These are phyloP conservation scores for Starmerella sp. DNA, from an alignment of 805 yeast species.

Conservation along the genomic window DNA sequence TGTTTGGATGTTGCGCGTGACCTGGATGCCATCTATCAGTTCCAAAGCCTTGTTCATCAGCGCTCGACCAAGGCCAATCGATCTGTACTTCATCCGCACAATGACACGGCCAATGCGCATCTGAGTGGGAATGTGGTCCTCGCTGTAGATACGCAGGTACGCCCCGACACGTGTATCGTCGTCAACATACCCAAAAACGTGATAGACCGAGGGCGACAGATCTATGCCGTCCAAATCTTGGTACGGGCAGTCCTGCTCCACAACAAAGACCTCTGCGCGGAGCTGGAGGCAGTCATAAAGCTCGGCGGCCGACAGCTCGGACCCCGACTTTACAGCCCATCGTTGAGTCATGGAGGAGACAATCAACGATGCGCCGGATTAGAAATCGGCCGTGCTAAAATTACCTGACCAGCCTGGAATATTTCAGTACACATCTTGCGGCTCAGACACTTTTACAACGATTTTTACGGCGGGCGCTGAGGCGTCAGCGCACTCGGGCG, in stretches of 20 bases:
- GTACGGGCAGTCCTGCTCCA: conserved; percentile 23
- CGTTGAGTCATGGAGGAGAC: background rate
- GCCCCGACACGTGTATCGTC: conserved; percentile 8
- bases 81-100: conserved; percentile 10
- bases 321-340: conserved; percentile 13
- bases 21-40: conserved; percentile 4
- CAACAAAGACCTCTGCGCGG: conserved; percentile 21
- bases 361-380: background rate
- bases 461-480: no score
- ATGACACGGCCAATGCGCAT: conserved; percentile 21
- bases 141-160: conserved; percentile 11
- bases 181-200: conserved; percentile 12
- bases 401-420: no score
- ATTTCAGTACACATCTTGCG: no score
- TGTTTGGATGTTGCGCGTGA: background rate
- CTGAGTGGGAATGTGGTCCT: background rate
- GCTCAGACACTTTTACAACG: no score
- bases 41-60: conserved; percentile 7
- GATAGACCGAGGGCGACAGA: conserved; percentile 9
- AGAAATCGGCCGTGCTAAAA: background rate
- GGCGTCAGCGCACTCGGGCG: no score
- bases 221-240: conserved; percentile 22
- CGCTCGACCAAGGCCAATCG: conserved; percentile 17
- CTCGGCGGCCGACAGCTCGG: conserved; percentile 10
- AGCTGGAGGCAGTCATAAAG: conserved; percentile 16